Base-by-base conservation (phyloP, 2,329 filamentous ascomycete genomes). In the Drechslerella coelobrocha region DNA sequence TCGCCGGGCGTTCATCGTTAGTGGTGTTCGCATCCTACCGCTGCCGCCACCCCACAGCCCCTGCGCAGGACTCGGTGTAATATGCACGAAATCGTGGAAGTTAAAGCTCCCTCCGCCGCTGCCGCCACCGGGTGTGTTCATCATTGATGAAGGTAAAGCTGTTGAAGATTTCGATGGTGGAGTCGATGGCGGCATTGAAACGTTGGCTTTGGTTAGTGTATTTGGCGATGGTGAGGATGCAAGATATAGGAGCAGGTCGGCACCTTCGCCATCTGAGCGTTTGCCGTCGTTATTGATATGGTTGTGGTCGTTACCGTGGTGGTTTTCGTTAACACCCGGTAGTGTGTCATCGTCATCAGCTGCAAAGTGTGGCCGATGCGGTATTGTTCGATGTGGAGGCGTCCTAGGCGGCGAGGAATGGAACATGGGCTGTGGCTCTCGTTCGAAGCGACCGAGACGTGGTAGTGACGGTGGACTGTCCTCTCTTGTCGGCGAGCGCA, bases 81-180 rank as follows among this genome's bases (percentile, higher is more conserved):
- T 93, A 80, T 97, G 97, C 78, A 97, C 89, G 80, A 96, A 99
- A 78, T 99, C 94, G 56, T 92, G 87, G 80, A 97, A 96, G 81
- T 97, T 95, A 79, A 97, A 95, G 51, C 79, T 81, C 53, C 74
- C 74, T 83, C 85, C 51, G 8, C 59, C 59, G 26, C 59, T 43
- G 1, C 63, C 86, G 76, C 79, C 80, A 57, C 88, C 87, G 1
- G 90, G 90, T 9, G 91, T 94, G n/a, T 86, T 89, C 90, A 94
- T 93, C 85, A 93, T 91, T 24, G 88, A 95, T 62, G 87, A 95
- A 21, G 87, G 92, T 72, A 90, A 82, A 56, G 86, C 90, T 74
- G 83, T 85, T 82, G 10, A 52, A 10, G 43, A 55, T 86, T 27
- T 84, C 83, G 60, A 86, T 79, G 45, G 83, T 77, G 53, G 81